Conservation (phyloP, 2,329 filamentous ascomycete species). For the Colletotrichum musicola region DNA sequence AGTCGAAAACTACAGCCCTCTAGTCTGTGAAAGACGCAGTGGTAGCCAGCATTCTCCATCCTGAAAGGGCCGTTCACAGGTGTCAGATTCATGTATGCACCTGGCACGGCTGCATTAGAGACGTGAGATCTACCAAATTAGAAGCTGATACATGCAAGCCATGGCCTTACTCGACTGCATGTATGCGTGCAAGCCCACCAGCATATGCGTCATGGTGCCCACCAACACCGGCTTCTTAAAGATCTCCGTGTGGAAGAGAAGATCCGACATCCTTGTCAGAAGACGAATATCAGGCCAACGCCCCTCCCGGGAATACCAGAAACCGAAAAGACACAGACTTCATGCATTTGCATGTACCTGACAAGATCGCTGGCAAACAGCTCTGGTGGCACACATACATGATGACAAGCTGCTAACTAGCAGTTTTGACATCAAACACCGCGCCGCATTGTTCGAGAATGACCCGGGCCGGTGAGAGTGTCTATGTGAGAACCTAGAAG, state of each 20-base stretch:
- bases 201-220: not conserved
- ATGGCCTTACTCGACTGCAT: not conserved
- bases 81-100: not conserved
- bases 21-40: not conserved
- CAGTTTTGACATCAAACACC: not conserved
- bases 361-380: no score
- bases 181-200: no score
- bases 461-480: not conserved
- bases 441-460: conserved; percentile 2
- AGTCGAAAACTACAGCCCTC: not conserved
- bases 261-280: not conserved
- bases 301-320: not conserved
- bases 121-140: conserved; percentile 4
- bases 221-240: not conserved
- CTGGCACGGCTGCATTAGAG: not conserved
- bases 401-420: not conserved
- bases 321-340: no score
- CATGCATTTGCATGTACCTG: no score
- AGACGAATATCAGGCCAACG: not conserved
- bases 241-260: not conserved
- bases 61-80: not conserved
- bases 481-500: not conserved
- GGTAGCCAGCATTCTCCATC: not conserved
- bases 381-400: no score
- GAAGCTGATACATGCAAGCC: conserved; percentile 16